Evolutionary conservation across 371 early-diverging fungal genomes (phyloP), one percentile per base, ranked within the genome.

Genomic region (Mucor irregularis): DNA sequence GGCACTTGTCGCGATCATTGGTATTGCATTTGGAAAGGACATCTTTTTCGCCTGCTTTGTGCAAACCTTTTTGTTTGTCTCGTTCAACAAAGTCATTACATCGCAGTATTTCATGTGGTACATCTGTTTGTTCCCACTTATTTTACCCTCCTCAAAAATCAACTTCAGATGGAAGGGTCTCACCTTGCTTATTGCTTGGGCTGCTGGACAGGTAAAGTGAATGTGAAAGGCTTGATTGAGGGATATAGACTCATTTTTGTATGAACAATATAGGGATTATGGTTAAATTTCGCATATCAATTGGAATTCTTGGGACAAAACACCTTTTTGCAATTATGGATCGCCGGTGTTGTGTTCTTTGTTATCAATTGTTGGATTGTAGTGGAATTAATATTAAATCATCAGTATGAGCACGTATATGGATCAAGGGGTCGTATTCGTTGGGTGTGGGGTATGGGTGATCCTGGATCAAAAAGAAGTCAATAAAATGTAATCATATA

Each of bases 81-180:
- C 90, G 16, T 90, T 89, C 62, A 97, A 99, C 82, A 98, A 97
- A 74, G 99, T 99, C 33, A 91, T 90, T 64, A 98, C 99, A 0
- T 91, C 96, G n/a, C 97, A 92, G 93, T 97, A 98, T 58, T 98
- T 98, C 61, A 95, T 97, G 95, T 98, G 98, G 98, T 97, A 96
- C 67, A 81, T 96, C 6, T 92, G 92, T 68, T 81, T 96, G 17
- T 69, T 96, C 13, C 98, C 98, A 14, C 62, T 97, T 16, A 74
- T 95, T 10, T 69, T 94, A 55, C 94, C 93, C 1, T 81, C 74
- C 21, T 83, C 84, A 19, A 67, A 64, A 5, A 70, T 90, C 3
- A 72, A 60, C 31, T 71, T 77, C 16, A 53, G 69, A 28, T 78
- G 81, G 67, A 82, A 77, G 47, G 92, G 92, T 0, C 21, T 84